Percentiles rank a stretch among this genome's conserved stretches.
Conservation (phyloP, 2,329 filamentous ascomycete species). For the Ophiostoma ulmi region DNA sequence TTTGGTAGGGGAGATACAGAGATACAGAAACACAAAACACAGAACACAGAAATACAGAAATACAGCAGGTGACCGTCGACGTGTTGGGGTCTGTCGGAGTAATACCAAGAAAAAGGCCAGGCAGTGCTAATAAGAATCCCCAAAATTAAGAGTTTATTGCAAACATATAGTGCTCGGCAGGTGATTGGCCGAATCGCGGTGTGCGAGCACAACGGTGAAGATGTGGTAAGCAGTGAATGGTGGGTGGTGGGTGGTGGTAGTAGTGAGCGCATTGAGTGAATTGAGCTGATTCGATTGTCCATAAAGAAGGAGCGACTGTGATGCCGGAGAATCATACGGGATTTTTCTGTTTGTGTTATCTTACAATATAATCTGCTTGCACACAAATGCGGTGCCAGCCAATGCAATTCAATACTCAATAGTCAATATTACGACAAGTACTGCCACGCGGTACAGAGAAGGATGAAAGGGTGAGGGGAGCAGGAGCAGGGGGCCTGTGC, state of each 20-base stretch:
- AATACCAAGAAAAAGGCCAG: background rate
- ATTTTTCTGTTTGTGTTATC: background rate
- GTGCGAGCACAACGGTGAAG: background rate
- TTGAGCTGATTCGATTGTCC: background rate
- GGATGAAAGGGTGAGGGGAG: background rate
- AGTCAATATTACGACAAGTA: too few species aligned
- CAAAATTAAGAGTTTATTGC: too few species aligned
- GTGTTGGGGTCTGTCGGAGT: background rate
- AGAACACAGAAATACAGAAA: background rate
- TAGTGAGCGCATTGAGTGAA: background rate
- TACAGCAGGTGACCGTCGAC: background rate
- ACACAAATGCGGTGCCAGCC: too few species aligned
- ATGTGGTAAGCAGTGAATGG: too few species aligned
- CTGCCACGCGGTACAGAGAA: too few species aligned
- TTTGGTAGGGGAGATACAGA: background rate
- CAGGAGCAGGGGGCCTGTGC: conserved; percentile 11
- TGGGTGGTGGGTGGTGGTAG: background rate
- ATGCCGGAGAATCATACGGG: background rate
- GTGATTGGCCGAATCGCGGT: background rate
- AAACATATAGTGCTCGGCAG: background rate
- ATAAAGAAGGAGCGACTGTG: background rate
- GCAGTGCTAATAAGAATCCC: background rate
- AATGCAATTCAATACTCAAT: too few species aligned
- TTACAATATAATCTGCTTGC: too few species aligned
- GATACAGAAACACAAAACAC: too few species aligned